Conservation (phyloP, 2,329 filamentous ascomycete genomes). For the Neopestalotiopsis rosae region DNA sequence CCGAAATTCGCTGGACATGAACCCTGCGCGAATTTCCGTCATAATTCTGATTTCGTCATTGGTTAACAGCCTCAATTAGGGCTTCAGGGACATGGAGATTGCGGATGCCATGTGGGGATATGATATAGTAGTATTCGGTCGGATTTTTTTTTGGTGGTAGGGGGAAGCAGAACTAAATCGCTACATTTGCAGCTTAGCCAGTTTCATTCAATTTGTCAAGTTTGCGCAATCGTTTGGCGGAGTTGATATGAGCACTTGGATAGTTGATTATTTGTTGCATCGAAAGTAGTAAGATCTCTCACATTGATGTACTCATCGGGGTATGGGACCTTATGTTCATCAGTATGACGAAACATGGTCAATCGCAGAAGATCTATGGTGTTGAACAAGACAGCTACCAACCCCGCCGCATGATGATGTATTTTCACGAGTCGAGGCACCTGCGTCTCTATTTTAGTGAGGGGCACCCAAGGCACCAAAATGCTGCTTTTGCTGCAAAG, state of each 20-base stretch:
- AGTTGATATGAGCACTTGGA: neutral
- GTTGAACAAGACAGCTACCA: neutral
- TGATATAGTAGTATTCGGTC: slow-evolving; percentile 9
- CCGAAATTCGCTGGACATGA: neutral
- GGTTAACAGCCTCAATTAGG: slow-evolving; percentile 9
- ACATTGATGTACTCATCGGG: too few species aligned
- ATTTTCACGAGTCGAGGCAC: neutral
- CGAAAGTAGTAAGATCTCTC: too few species aligned
- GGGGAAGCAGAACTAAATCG: neutral
- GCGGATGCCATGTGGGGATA: slow-evolving; percentile 15
- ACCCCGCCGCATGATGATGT: slow-evolving; percentile 3
- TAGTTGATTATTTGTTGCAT: neutral
- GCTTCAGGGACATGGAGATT: neutral
- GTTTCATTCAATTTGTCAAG: neutral
- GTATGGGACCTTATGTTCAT: neutral
- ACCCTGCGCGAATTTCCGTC: slow-evolving; percentile 14
- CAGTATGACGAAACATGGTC: neutral
- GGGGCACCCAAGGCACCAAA: slow-evolving; percentile 8
- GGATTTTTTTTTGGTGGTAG: neutral
- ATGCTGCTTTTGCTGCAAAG: neutral
- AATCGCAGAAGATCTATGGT: neutral
- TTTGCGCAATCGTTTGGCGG: neutral
- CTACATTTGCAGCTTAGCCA: neutral
- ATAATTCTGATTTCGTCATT: slow-evolving; percentile 15
- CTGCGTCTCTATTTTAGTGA: slow-evolving; percentile 2